Base-by-base conservation (phyloP, 805 yeast species). In the Myxozyma sirexii region DNA sequence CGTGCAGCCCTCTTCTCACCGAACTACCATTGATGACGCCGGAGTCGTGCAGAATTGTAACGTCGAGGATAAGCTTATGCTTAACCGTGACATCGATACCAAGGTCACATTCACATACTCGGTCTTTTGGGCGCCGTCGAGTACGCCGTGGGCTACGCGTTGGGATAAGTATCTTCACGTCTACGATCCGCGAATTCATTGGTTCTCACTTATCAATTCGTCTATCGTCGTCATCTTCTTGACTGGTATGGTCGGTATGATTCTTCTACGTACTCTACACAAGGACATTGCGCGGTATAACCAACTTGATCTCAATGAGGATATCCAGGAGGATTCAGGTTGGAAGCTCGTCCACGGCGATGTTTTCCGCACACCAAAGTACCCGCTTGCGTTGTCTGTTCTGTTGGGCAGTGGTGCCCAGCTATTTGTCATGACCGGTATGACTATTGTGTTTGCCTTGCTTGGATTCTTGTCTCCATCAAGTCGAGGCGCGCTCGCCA, bases 311-410 rank as follows among this genome's bases (percentile, higher is more conserved):
- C 80, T 93, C 68, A 94, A 88, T 71, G 80, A 77, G 49, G 90
- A 86, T 68, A 83, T 90, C 54, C 85, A 90, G 63, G 97, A 91
- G 70, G 98, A 94, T 73, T 82, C 91, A 71, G 99, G 99, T 41
- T 94, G 99, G 99, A 94, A 94, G 73, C 80, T 94, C 65, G 86
- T 91, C 41, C 96, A 92, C 69, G 98, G 97, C 63, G 98, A 93
- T 73, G 91, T 93, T 31, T 93, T 93, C 78, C 83, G 98, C 74
- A 76, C 92, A 7, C 98, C 98, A 44, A 72, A 78, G 52, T 77
- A 82, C 66, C 79, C 87, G 56, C 80, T 91, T 82, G 59, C 88
- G 4, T 79, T 91, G 60, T 87, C 97, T 1, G 84, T 91, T 7
- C 74, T 92, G 23, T 82, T 91, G 50, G 99, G 99, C 47, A 85